These are phyloP conservation scores for Diplodia mutila DNA, from an alignment of 2,329 filamentous ascomycete genomes.

Conservation along the genomic window DNA sequence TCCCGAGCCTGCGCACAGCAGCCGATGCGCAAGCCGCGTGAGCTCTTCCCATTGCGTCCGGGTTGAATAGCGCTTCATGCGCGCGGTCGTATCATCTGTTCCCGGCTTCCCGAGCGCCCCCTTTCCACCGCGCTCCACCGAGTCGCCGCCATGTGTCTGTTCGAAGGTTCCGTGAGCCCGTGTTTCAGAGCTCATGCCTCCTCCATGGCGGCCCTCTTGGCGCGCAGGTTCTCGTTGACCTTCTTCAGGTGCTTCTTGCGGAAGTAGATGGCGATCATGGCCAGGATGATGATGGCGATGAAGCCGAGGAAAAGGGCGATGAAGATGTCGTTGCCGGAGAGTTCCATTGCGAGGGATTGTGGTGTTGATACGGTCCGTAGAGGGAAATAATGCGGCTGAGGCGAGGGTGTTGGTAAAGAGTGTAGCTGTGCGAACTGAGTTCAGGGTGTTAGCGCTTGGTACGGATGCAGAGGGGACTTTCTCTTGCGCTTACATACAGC, in stretches of 20 bases:
- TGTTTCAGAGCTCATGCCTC: background rate
- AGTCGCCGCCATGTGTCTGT: no score
- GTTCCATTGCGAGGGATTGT: background rate
- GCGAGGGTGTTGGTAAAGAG: background rate
- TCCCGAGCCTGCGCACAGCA: no score
- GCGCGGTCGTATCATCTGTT: no score
- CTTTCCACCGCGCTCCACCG: no score
- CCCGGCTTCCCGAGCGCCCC: no score
- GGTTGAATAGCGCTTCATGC: no score
- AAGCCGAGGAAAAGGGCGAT: constrained; percentile 6
- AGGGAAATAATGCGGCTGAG: background rate
- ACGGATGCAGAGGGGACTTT: background rate
- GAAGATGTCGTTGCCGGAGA: constrained; percentile 10
- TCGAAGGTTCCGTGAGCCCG: background rate
- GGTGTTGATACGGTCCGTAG: background rate
- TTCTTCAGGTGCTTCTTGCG: constrained; percentile 9
- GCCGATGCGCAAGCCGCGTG: no score
- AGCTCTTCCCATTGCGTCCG: no score
- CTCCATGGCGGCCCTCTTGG: background rate
- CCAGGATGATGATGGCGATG: background rate
- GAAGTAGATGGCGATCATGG: constrained; percentile 11
- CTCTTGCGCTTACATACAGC: background rate
- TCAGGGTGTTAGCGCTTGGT: background rate
- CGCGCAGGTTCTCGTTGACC: constrained; percentile 1
- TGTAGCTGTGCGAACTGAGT: background rate